Evolutionary conservation across 2,329 filamentous ascomycete genomes (phyloP).

Genomic region (Alternaria incomplexa): DNA sequence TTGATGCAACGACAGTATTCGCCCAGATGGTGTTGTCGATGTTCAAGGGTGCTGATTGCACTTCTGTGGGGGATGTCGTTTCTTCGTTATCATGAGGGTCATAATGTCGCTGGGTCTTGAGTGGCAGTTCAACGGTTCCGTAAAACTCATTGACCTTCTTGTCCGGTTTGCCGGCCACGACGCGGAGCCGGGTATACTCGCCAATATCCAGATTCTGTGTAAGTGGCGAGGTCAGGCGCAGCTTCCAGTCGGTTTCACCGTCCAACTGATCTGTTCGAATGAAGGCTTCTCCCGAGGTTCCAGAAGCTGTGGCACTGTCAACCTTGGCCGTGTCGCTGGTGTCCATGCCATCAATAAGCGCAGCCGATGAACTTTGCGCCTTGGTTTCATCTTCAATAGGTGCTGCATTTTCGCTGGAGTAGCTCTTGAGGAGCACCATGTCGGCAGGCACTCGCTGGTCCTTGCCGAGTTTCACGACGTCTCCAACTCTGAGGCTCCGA

Average conservation of each 20-base stretch:
- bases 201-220: conserved; percentile 78
- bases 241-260: conserved; percentile 98
- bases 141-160: conserved; percentile 94
- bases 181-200: conserved; percentile 69
- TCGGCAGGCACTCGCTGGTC: conserved; percentile 94
- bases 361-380: conserved; percentile 6
- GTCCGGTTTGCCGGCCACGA: conserved; percentile 89
- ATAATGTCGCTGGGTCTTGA: conserved; percentile 59
- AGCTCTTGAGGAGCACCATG: conserved; percentile 88
- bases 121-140: conserved; percentile 80
- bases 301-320: conserved; percentile 25
- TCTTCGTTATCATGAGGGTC: conserved; percentile 47
- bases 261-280: conserved; percentile 97
- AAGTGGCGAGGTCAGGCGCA: conserved; percentile 83
- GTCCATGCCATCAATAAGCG: conserved; percentile 29
- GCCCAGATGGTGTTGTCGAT: conserved; percentile 99
- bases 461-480: conserved; percentile 91
- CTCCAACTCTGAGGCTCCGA: conserved; percentile 87
- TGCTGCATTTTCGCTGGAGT: conserved; percentile 49
- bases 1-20: conserved; percentile 95
- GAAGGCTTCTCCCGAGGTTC: conserved; percentile 82
- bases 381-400: conserved; percentile 6
- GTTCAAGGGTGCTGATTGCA: conserved; percentile 73
- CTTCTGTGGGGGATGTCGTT: conserved; percentile 15
- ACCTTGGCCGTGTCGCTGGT: conserved; percentile 19